Evolutionary conservation across 1,139 yeast species (phyloP).

Genomic region (Yamadazyma friedrichii): DNA sequence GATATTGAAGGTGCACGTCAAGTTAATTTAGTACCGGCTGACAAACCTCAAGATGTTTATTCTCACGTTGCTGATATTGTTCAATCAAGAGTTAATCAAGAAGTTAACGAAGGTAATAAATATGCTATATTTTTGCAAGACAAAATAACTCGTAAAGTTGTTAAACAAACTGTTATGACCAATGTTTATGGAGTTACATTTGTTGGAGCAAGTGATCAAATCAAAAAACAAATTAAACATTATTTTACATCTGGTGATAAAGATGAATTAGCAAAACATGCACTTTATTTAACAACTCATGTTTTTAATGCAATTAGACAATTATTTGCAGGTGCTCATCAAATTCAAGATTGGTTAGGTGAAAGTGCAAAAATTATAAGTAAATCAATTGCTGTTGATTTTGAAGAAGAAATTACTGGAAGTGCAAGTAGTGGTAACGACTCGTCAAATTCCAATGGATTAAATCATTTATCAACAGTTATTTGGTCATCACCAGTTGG

Average conservation of each 20-base stretch:
- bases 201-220: slow-evolving; percentile 90
- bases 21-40: slow-evolving; percentile 82
- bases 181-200: slow-evolving; percentile 97
- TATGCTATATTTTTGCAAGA: slow-evolving; percentile 57
- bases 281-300: slow-evolving; percentile 71
- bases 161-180: slow-evolving; percentile 97
- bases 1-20: slow-evolving; percentile 92
- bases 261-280: slow-evolving; percentile 39
- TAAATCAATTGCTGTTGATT: slow-evolving; percentile 71
- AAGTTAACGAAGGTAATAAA: slow-evolving; percentile 55
- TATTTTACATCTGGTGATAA: slow-evolving; percentile 45
- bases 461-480: slow-evolving; percentile 77
- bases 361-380: slow-evolving; percentile 81
- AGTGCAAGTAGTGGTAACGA: slow-evolving; percentile 11
- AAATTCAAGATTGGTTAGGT: slow-evolving; percentile 95
- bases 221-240: slow-evolving; percentile 59
- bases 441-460: slow-evolving; percentile 33
- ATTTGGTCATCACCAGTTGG: slow-evolving; percentile 98
- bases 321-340: slow-evolving; percentile 88
- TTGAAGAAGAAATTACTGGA: slow-evolving; percentile 22
- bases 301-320: slow-evolving; percentile 85
- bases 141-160: slow-evolving; percentile 78
- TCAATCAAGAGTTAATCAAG: slow-evolving; percentile 54
- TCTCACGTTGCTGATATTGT: slow-evolving; percentile 79
- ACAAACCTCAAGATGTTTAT: slow-evolving; percentile 90